Conservation (phyloP, 2,329 filamentous ascomycete species). For the Penicillium sp. region DNA sequence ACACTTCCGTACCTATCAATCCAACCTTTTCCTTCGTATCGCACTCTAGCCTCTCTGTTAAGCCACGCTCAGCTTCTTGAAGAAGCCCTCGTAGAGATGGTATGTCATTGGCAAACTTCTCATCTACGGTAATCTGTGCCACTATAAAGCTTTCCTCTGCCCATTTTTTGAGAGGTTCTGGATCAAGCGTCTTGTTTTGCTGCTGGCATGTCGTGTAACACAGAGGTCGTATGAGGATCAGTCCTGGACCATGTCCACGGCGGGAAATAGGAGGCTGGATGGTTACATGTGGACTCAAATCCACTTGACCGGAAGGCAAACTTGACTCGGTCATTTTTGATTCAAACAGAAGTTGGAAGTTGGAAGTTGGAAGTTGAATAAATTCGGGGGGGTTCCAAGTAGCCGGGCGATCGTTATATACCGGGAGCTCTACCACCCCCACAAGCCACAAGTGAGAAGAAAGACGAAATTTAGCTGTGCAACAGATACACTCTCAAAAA, state of each 20-base stretch:
- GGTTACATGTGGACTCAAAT: slow-evolving; percentile 8
- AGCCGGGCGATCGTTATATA: slow-evolving; percentile 1
- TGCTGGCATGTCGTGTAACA: slow-evolving; percentile 25
- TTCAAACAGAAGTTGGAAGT: not conserved
- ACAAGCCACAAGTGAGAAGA: not conserved
- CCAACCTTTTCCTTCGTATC: slow-evolving; percentile 19
- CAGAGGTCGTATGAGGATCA: slow-evolving; percentile 46
- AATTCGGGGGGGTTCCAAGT: not conserved
- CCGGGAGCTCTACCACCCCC: not conserved
- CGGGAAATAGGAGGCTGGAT: slow-evolving; percentile 50
- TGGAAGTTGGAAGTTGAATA: not conserved
- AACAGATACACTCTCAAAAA: not conserved
- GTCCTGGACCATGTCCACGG: slow-evolving; percentile 48
- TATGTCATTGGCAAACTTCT: slow-evolving; percentile 12
- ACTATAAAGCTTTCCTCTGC: slow-evolving; percentile 68
- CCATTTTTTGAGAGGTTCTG: slow-evolving; percentile 63
- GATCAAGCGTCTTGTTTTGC: slow-evolving; percentile 46
- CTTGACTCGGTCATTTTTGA: not conserved
- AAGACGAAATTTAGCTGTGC: not conserved
- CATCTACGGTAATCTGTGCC: slow-evolving; percentile 48
- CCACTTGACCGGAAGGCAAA: slow-evolving; percentile 4
- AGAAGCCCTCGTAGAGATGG: slow-evolving; percentile 8
- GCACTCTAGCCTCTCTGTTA: slow-evolving; percentile 26
- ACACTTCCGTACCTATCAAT: slow-evolving; percentile 21
- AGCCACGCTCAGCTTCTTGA: slow-evolving; percentile 12